phyloP scores from a whole-genome alignment of 2,329 filamentous ascomycete species.

The Penicillium sp. region DNA sequence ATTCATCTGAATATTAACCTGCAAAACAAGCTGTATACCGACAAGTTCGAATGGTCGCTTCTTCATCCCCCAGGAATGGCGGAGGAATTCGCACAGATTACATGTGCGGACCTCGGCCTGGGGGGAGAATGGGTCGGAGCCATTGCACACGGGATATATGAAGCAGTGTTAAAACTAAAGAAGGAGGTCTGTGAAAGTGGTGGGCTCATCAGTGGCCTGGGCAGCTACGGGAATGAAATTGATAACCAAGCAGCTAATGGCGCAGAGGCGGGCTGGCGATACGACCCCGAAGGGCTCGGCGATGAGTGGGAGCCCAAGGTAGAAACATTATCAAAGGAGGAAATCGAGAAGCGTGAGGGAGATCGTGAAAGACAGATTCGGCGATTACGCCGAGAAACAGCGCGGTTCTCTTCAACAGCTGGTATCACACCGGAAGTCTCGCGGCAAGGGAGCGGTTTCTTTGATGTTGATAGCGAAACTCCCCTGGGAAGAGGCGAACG shows the following conservation, averaged over 20 bases:
- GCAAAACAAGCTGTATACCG: conserved; percentile 87
- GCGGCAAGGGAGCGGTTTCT: conserved; percentile 61
- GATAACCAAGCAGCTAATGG: conserved; percentile 85
- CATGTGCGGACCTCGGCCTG: conserved; percentile 88
- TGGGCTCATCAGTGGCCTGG: conserved; percentile 77
- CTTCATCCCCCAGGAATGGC: conserved; percentile 89
- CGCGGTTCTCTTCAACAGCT: conserved; percentile 84
- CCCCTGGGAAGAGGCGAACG: conserved; percentile 89
- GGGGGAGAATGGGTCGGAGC: conserved; percentile 92
- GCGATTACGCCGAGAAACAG: conserved; percentile 85
- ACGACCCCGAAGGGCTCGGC: conserved; percentile 87
- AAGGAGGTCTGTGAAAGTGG: conserved; percentile 96
- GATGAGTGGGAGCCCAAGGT: conserved; percentile 85
- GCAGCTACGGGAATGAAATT: conserved; percentile 70
- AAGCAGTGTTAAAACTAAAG: conserved; percentile 87
- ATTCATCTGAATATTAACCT: conserved; percentile 90
- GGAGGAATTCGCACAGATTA: conserved; percentile 88
- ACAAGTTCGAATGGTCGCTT: conserved; percentile 98
- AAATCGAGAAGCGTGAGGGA: conserved; percentile 95
- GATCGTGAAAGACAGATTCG: conserved; percentile 91
- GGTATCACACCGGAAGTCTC: conserved; percentile 80
- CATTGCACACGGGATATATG: conserved; percentile 96
- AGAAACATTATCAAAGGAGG: conserved; percentile 84
- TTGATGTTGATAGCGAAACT: conserved; percentile 69
- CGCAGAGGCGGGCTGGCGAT: conserved; percentile 91